A percentile compares a stretch with the other conserved stretches of the same genome.
These are phyloP conservation scores for Rutstroemia sydowiana DNA, from an alignment of 2,329 filamentous ascomycete genomes.

Conservation along the genomic window DNA sequence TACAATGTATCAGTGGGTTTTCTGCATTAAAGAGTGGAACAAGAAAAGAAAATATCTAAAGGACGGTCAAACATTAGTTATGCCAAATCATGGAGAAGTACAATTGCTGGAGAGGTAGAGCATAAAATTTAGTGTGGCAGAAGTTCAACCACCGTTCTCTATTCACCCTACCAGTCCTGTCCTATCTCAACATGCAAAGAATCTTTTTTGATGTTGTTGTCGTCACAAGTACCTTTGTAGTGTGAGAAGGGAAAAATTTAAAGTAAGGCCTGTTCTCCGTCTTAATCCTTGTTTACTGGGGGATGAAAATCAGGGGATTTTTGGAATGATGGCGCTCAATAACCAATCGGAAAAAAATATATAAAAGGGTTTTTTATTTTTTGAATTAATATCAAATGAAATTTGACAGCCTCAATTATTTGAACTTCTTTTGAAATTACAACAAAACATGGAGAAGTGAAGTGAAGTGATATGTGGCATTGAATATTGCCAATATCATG, in stretches of 20 bases:
- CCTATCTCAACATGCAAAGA: conserved; percentile 3
- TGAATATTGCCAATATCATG: no score
- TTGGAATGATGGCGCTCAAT: not conserved
- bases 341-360: not conserved
- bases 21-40: not conserved
- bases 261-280: not conserved
- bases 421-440: no score
- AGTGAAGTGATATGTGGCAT: no score
- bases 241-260: not conserved
- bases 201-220: not conserved
- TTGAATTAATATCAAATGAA: no score
- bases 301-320: conserved; percentile 5
- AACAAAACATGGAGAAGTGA: no score
- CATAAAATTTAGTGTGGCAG: not conserved
- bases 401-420: no score
- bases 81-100: no score
- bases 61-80: not conserved
- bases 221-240: no score
- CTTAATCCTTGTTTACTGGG: not conserved
- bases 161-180: not conserved
- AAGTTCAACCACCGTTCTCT: not conserved
- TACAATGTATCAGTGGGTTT: not conserved
- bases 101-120: no score
- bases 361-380: no score
- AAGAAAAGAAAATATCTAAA: not conserved